Evolutionary conservation across 805 yeast species (phyloP), one percentile per base, ranked within the genome.

Genomic region (Torulaspora gathmanii): DNA sequence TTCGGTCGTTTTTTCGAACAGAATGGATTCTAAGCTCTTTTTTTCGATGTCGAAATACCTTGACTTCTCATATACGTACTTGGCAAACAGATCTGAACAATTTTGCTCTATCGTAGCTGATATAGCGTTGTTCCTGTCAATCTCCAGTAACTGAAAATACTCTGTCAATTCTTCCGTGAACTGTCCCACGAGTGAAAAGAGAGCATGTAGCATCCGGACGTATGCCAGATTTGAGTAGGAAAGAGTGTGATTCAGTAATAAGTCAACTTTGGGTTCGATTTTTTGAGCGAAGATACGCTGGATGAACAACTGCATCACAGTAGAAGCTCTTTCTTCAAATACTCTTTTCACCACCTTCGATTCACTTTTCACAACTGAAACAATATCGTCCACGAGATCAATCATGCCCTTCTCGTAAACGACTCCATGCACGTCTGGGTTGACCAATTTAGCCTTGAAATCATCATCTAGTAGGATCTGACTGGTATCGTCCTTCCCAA

Each of bases 221-320:
- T 83, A 87, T 0, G 95, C 83, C 41, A 89, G 67, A 2, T 80
- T 72, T 19, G 86, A 78, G 5, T 77, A 69, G 1, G 84, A 73
- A 38, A 77, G 74, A 0, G 96, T 82, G 45, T 74, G 77, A 40
- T 75, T 79, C 26, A 89, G 64, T 26, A 86, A 68, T 1, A 75
- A 66, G 49, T 79, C 80, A 13, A 82, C 70, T 54, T 78, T 72
- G 15, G 77, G 70, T 51, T 77, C 75, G 26, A 83, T 67, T 52
- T 86, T 75, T 63, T 86, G 91, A 0, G 83, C 89, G 65, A 83
- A 86, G 9, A 85, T 72, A 55, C 95, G 75, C 58, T 84, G 86
- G 28, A 86, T 69, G 57, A 91, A 83, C 4, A 82, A 73, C 40
- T 78, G 75, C 34, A 88, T 61, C 1, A 89, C 96, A 27, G 75